Evolutionary conservation across 176 grass and related monocot species (phyloP), one percentile per base, ranked within the genome.

Genomic region (Oryza australiensis): DNA sequence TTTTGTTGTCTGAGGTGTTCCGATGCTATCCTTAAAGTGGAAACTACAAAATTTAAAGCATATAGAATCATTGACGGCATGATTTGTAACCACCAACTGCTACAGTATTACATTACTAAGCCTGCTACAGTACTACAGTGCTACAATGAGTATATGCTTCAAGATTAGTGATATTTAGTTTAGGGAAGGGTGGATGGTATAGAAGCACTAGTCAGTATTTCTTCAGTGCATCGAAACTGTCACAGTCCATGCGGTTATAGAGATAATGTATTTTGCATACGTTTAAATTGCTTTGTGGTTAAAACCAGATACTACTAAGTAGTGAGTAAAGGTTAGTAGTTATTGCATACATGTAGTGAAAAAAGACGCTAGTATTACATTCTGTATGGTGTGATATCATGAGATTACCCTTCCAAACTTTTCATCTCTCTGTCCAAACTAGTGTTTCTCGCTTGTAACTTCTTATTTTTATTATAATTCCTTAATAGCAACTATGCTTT

Each of bases 11-110:
- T 75, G 29, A n/a, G 28, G 73, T 59, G 29, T 53, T 75, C n/a
- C 46, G n/a, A 13, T 57, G 5, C 2, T 75, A 23, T 24, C 40
- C 37, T 45, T 16, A 45, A 26, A 72, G 45, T 11, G 72, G 20
- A 74, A 74, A 74, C 26, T n/a, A 77, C 13, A 77, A 77, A 37
- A 13, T 18, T 65, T 45, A 22, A 29, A 78, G 60, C 62, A 65
- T 60, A 65, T 60, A 24, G n/a, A 24, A 11, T 24, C 55, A 60
- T 65, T 5, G 27, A 65, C n/a, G 38, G 59, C 26, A 26, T 65
- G 62, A 65, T 65, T 65, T 30, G 28, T 0, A 3, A 65, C 38
- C 26, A 20, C 35, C 8, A 12, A 77, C 35, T 64, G 20, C 75
- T 64, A 22, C 57, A 75, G 1, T 62, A 43, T 24, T 77, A 29